phyloP scores from a whole-genome alignment of 257 asterid genomes.

The Solanum neorickii region DNA sequence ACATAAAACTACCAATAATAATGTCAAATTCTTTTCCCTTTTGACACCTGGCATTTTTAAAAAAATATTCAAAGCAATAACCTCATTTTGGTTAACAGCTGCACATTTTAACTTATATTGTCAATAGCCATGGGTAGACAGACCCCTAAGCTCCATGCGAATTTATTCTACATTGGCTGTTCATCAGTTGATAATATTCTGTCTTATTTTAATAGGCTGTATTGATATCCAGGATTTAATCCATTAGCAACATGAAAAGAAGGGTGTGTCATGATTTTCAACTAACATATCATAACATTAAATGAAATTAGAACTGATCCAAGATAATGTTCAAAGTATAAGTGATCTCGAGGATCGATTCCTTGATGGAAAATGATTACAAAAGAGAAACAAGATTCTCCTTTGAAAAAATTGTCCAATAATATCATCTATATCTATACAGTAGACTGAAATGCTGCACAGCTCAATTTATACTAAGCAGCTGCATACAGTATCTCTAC shows the following conservation, averaged over 20 bases:
- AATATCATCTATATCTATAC: not conserved
- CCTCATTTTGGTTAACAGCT: not conserved
- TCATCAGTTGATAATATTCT: conserved; percentile 10
- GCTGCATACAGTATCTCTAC: not conserved
- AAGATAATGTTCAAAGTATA: not conserved
- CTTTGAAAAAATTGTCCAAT: not conserved
- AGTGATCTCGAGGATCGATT: not conserved
- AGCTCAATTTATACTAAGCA: not conserved
- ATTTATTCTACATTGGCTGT: conserved; percentile 18
- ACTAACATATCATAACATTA: not conserved
- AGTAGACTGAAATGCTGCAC: not conserved
- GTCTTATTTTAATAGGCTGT: not conserved
- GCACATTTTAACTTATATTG: not conserved
- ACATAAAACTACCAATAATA: not conserved
- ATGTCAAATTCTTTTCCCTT: not conserved
- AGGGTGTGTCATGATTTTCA: not conserved
- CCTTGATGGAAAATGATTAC: not conserved
- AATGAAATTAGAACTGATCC: not conserved
- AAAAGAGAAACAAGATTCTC: not conserved
- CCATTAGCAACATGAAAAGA: not conserved
- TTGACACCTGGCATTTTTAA: not conserved
- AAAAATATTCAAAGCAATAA: not conserved
- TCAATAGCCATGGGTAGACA: not conserved
- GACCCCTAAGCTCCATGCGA: conserved; percentile 2
- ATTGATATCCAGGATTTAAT: conserved; percentile 3